Evolutionary conservation across 2,329 filamentous ascomycete species (phyloP).

Genomic region (Nemania bipapillata): DNA sequence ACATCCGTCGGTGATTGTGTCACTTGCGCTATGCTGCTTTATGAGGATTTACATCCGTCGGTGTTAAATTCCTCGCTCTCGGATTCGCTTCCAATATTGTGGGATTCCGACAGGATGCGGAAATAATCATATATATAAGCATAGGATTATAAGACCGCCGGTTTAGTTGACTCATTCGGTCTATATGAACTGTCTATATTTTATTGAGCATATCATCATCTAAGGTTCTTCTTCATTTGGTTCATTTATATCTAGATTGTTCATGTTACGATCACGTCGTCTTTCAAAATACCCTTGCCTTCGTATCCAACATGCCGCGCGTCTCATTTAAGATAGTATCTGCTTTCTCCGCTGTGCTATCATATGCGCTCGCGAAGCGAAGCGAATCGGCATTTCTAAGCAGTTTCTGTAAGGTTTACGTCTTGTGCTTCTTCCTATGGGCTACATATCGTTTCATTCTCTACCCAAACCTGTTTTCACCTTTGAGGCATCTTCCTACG

Average conservation of each 20-base stretch:
- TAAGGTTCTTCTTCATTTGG: too few relatives aligned
- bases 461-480: slow-evolving; percentile 39
- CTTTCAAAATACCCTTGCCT: not conserved
- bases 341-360: slow-evolving; percentile 15
- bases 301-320: slow-evolving; percentile 25
- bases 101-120: not conserved
- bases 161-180: too few relatives aligned
- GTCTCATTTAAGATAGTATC: slow-evolving; percentile 13
- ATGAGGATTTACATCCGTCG: too few relatives aligned
- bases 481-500: slow-evolving; percentile 36
- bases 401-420: slow-evolving; percentile 21
- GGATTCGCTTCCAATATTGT: slow-evolving; percentile 12
- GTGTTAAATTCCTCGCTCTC: slow-evolving; percentile 19
- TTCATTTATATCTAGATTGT: not conserved
- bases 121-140: not conserved
- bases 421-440: slow-evolving; percentile 26
- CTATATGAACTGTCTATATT: too few relatives aligned
- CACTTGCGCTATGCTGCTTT: too few relatives aligned
- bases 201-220: too few relatives aligned
- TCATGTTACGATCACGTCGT: not conserved
- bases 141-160: too few relatives aligned
- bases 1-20: too few relatives aligned
- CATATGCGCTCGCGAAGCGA: slow-evolving; percentile 31
- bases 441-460: slow-evolving; percentile 25
- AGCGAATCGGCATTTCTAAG: slow-evolving; percentile 19